Percentiles rank a stretch among this genome's conserved stretches.
phyloP scores from a whole-genome alignment of 352 stramenopile species.

The Paralagenidium karlingii region DNA sequence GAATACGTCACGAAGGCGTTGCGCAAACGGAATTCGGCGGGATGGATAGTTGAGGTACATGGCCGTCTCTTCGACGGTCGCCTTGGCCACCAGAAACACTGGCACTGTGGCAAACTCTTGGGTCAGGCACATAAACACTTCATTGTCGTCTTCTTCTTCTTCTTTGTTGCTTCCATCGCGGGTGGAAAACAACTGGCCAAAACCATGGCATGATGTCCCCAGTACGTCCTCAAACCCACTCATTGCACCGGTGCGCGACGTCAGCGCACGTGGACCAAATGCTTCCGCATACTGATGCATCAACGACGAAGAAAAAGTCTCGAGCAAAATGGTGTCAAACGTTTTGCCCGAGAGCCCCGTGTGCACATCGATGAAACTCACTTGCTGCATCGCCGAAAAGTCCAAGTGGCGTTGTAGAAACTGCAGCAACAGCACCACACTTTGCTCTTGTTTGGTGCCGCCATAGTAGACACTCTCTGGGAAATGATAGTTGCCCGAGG shows the following conservation, averaged over 20 bases:
- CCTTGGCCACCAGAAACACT: conserved; percentile 39
- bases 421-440: conserved; percentile 33
- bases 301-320: too few species aligned
- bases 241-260: conserved; percentile 14
- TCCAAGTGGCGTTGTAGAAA: conserved; percentile 49
- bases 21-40: conserved; percentile 28
- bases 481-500: conserved; percentile 85
- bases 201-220: conserved; percentile 1
- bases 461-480: conserved; percentile 78
- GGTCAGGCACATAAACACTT: neutral
- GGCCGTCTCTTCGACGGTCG: conserved; percentile 44
- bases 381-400: conserved; percentile 15
- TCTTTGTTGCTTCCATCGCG: too few species aligned
- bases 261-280: too few species aligned
- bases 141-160: too few species aligned
- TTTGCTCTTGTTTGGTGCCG: conserved; percentile 59
- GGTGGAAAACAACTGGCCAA: neutral
- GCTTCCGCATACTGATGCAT: too few species aligned
- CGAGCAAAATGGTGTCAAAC: conserved; percentile 17
- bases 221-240: conserved; percentile 41
- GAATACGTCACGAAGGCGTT: conserved; percentile 60
- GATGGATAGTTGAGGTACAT: conserved; percentile 25
- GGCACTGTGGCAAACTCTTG: conserved; percentile 65
- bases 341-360: conserved; percentile 77
- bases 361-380: conserved; percentile 88